Base-by-base conservation (phyloP, 495 filamentous ascomycete species). In the Talaromyces stipitatus region DNA sequence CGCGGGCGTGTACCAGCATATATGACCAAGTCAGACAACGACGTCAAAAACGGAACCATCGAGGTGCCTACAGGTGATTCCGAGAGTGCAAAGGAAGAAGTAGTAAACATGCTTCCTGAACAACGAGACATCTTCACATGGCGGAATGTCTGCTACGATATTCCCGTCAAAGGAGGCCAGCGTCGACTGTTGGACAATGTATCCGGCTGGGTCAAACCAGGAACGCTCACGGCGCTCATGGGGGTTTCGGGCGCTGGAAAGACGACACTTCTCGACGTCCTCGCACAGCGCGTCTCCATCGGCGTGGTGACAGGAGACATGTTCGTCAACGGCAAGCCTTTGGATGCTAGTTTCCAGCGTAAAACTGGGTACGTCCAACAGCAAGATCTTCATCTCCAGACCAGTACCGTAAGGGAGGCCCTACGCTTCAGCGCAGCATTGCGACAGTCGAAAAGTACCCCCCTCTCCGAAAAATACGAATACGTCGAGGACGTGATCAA, bases 341-440 rank as follows among this genome's bases (percentile, higher is more conserved):
- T 85, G 14, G 88, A 92, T 64, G 70, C 75, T 3, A 89, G 87
- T 0, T 96, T 96, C 77, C 89, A 94, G 63, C 84, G 91, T 22
- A 94, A 92, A 73, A 95, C 90, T 3, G 91, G 91, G 5, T 97
- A 96, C 62, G 91, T 92, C 18, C 89, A 97, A 62, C 92, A 97
- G 66, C 89, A 95, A 66, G 92, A 97, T 79, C 78, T 97, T 14
- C 91, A 95, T 69, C 73, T 94, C 14, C 76, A 85, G n/a, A 94
- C 90, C 0, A 80, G 85, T 0, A 97, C 92, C 4, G 91, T 96
- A 23, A 83, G 92, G 27, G 92, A 80, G 63, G 87, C 90, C 23
- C 76, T 97, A 23, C 78, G 79, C 48, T 97, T 97, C 71, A 89
- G 84, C 55, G 92, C 91, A 41, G 69, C 90, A 18, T 80, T 96